Base-by-base conservation (phyloP, 2,329 filamentous ascomycete genomes). In the Colletotrichum sojae region DNA sequence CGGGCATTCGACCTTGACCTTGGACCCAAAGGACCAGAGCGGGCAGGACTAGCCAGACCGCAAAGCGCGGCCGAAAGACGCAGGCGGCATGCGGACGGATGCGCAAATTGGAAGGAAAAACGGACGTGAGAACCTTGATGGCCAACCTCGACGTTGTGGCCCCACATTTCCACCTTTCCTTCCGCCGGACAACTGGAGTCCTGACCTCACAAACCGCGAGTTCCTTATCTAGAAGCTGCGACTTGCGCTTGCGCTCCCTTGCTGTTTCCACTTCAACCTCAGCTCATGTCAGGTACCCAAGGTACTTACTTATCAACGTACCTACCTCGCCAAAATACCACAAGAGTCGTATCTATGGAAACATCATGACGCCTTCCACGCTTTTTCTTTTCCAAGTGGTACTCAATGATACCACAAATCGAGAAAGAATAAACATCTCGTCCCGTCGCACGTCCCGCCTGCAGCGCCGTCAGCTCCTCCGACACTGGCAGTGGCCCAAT, bases 91-190 rank as follows among this genome's bases (percentile, higher is more conserved):
- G 36, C 48, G 39, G 27, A 13, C 16, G 53, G 22, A 36, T 36
- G 56, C 62, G 56, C 55, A 61, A 66, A 56, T 40, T 49, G 9
- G 31, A 10, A 36, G 31, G 43, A 59, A 55, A 40, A 25, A 18
- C 5, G 16, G 45, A 18, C 45, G 18, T 67, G 63, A 63, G 67
- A 48, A 68, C 67, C 67, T 68, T 68, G 67, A 68, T 70, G 63
- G 67, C 67, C 63, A 49, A 45, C 22, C 25, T 13, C 55, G 31
- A 62, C 39, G 51, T 22, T 18, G 27, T 8, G 36, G 58, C 16
- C 39, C 61, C 65, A 55, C 65, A 58, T 46, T 59, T 18, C 48
- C 56, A 60, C 31, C 67, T 61, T 45, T 12, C 22, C 31, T 36
- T 10, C 31, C 31, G 31, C 31, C 31, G 31, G 31, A 36, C 31